These are phyloP conservation scores for Maudiozyma barnettii DNA, from an alignment of 805 yeast genomes.

Conservation along the genomic window DNA sequence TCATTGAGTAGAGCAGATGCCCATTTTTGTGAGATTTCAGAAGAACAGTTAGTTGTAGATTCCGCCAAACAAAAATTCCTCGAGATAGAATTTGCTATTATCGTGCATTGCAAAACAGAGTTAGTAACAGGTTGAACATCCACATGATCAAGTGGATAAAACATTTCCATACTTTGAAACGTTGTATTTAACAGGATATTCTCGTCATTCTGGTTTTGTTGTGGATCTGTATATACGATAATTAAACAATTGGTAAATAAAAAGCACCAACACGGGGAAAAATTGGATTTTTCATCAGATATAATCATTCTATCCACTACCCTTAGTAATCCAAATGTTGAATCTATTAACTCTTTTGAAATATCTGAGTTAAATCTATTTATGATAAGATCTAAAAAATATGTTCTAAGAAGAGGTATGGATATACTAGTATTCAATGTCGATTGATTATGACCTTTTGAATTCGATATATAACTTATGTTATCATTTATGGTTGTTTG, in stretches of 20 bases:
- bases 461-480: not conserved
- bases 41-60: slow-evolving; percentile 20
- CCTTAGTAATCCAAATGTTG: slow-evolving; percentile 29
- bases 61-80: slow-evolving; percentile 15
- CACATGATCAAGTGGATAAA: slow-evolving; percentile 6
- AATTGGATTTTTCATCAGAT: slow-evolving; percentile 22
- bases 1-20: slow-evolving; percentile 31
- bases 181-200: slow-evolving; percentile 5
- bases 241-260: slow-evolving; percentile 26
- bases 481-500: not conserved
- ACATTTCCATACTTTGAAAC: slow-evolving; percentile 10
- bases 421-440: not conserved
- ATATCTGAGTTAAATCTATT: slow-evolving; percentile 4
- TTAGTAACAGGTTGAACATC: slow-evolving; percentile 17
- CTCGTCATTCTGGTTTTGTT: not conserved
- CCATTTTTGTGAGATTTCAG: slow-evolving; percentile 33
- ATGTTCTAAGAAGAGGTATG: not conserved
- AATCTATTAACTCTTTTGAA: slow-evolving; percentile 23
- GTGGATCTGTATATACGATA: slow-evolving; percentile 8
- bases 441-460: not conserved
- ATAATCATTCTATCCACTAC: slow-evolving; percentile 29
- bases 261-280: slow-evolving; percentile 25
- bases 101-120: slow-evolving; percentile 16
- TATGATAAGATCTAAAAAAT: not conserved
- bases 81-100: not conserved